A percentile compares a stretch with the other conserved stretches of the same genome.
phyloP scores from a whole-genome alignment of 148 eudicot species.

The Chenopodium album region DNA sequence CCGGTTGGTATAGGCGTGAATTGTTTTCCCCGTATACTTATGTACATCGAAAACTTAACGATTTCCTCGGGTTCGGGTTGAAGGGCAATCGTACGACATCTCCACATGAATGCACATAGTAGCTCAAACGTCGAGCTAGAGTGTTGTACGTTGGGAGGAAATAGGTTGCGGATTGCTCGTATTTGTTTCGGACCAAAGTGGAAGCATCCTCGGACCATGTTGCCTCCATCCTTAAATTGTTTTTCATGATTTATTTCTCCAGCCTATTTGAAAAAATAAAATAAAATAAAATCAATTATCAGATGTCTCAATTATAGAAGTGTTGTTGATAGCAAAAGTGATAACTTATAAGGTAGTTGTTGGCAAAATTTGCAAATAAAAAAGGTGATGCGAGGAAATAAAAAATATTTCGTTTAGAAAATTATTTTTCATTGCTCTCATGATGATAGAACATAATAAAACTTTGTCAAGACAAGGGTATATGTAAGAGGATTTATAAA shows the following conservation, averaged over 20 bases:
- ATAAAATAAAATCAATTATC: background rate
- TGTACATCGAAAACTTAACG: background rate
- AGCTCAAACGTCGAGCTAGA: slow-evolving; percentile 1
- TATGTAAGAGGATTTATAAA: too few relatives aligned
- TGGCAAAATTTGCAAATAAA: too few relatives aligned
- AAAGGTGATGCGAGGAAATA: too few relatives aligned
- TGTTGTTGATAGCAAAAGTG: too few relatives aligned
- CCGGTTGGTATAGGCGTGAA: background rate
- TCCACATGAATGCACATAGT: slow-evolving; percentile 4
- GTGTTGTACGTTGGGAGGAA: background rate
- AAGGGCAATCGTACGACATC: slow-evolving; percentile 14
- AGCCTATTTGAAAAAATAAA: background rate
- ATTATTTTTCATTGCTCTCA: too few relatives aligned
- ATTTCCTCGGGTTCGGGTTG: background rate
- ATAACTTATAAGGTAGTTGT: too few relatives aligned
- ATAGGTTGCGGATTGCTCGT: slow-evolving; percentile 10
- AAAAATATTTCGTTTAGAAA: too few relatives aligned
- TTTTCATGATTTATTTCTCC: background rate
- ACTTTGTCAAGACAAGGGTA: too few relatives aligned
- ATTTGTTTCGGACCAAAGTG: slow-evolving; percentile 18
- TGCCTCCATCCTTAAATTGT: background rate
- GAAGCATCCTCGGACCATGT: background rate
- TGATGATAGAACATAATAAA: too few relatives aligned
- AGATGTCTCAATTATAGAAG: too few relatives aligned
- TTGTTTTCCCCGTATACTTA: background rate